Conservation (phyloP, 495 filamentous ascomycete genomes). For the Penicillium antarcticum region DNA sequence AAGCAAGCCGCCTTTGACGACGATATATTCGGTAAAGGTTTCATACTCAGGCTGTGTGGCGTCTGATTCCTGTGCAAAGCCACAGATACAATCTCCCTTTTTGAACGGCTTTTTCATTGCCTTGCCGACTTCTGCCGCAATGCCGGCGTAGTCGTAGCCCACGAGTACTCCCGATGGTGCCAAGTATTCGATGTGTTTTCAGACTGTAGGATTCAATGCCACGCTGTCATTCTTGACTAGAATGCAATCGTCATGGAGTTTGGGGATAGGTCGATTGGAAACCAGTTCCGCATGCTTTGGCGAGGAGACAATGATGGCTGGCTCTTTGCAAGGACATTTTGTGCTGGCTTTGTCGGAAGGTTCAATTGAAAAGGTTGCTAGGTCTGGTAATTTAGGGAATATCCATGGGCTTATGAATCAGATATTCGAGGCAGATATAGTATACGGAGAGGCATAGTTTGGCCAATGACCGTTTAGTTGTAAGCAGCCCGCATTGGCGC, state of each 20-base stretch:
- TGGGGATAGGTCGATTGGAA: slow-evolving; percentile 21
- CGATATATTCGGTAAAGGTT: slow-evolving; percentile 47
- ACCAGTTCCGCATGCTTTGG: slow-evolving; percentile 15
- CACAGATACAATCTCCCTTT: slow-evolving; percentile 6
- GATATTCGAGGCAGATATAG: too few species aligned
- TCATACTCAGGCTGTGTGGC: slow-evolving; percentile 39
- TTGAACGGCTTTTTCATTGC: slow-evolving; percentile 28
- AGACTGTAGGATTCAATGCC: slow-evolving; percentile 55
- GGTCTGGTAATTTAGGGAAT: too few species aligned
- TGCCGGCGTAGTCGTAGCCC: slow-evolving; percentile 56
- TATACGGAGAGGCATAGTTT: too few species aligned
- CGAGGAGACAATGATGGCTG: slow-evolving; percentile 10
- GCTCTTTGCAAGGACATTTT: slow-evolving; percentile 3
- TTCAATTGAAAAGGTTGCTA: too few species aligned
- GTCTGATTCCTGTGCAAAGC: slow-evolving; percentile 31
- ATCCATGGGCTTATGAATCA: too few species aligned
- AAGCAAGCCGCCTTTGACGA: not conserved
- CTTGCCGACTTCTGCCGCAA: slow-evolving; percentile 48
- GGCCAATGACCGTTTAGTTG: too few species aligned
- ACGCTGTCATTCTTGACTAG: slow-evolving; percentile 44
- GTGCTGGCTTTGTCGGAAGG: too few species aligned
- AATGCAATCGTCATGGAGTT: slow-evolving; percentile 36
- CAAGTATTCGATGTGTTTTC: slow-evolving; percentile 44
- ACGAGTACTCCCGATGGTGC: slow-evolving; percentile 31
- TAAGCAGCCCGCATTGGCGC: too few species aligned